Conservation (phyloP, 306 rosid genomes). For the Fagus crenata region DNA sequence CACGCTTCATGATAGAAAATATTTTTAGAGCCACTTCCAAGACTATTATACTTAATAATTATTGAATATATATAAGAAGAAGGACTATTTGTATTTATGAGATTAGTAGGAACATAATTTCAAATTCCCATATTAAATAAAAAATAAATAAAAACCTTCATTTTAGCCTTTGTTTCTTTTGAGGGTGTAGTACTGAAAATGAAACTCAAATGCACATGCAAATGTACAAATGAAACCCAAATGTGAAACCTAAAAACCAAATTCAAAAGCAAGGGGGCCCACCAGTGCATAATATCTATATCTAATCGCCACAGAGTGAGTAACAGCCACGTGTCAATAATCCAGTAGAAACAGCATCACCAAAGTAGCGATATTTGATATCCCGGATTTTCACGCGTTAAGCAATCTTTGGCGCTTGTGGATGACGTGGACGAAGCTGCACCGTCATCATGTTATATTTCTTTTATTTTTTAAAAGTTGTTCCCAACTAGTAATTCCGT, state of each 20-base stretch:
- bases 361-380: constrained; percentile 24
- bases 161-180: no score
- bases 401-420: constrained; percentile 35
- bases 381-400: constrained; percentile 38
- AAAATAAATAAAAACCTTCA: no score
- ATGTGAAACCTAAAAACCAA: constrained; percentile 20
- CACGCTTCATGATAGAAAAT: no score
- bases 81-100: no score
- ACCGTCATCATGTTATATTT: constrained; percentile 35
- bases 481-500: background rate
- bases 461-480: background rate
- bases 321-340: constrained; percentile 37
- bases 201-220: constrained; percentile 29
- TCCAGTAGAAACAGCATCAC: constrained; percentile 28
- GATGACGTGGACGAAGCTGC: constrained; percentile 43
- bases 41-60: no score
- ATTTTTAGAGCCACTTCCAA: no score
- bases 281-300: constrained; percentile 24
- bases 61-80: no score
- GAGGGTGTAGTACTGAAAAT: no score
- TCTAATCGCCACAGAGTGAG: constrained; percentile 11
- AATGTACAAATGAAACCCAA: constrained; percentile 21
- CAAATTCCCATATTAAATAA: no score
- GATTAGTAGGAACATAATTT: no score
- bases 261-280: constrained; percentile 19